phyloP scores from a whole-genome alignment of 208 protist genomes.

The Borovskyia barvae region DNA sequence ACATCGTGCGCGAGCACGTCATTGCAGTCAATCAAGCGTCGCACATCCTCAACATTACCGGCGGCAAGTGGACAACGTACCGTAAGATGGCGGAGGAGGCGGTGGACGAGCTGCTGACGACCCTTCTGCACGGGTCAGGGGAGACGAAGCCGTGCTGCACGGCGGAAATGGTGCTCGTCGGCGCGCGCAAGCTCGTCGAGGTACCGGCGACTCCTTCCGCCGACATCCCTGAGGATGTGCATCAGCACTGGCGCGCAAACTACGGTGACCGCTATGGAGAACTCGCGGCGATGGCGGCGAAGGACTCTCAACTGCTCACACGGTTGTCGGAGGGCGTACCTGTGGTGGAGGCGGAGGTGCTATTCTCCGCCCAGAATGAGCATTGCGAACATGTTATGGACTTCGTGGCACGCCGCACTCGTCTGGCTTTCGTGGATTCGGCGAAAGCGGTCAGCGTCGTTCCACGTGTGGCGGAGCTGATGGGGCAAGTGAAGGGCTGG shows the following conservation, averaged over 20 bases:
- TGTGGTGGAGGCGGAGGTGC: slow-evolving; percentile 87
- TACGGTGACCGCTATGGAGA: slow-evolving; percentile 65
- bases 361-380: slow-evolving; percentile 75
- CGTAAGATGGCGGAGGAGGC: slow-evolving; percentile 93
- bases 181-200: slow-evolving; percentile 57
- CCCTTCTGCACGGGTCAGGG: slow-evolving; percentile 40
- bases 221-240: slow-evolving; percentile 63
- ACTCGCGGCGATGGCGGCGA: slow-evolving; percentile 34
- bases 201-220: slow-evolving; percentile 19
- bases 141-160: slow-evolving; percentile 66
- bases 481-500: slow-evolving; percentile 86
- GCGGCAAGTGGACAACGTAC: slow-evolving; percentile 97
- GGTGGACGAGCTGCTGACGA: slow-evolving; percentile 60
- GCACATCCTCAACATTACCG: slow-evolving; percentile 86
- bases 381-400: slow-evolving; percentile 90
- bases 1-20: slow-evolving; percentile 92
- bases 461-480: slow-evolving; percentile 83
- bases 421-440: slow-evolving; percentile 88
- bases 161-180: slow-evolving; percentile 65
- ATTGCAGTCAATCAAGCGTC: slow-evolving; percentile 66
- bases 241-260: slow-evolving; percentile 60
- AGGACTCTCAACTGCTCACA: slow-evolving; percentile 36
- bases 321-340: slow-evolving; percentile 55
- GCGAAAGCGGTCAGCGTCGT: slow-evolving; percentile 60
- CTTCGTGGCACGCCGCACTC: slow-evolving; percentile 91